These are phyloP conservation scores for Geranomyces variabilis DNA, from an alignment of 192 early-diverging fungal species.

Conservation along the genomic window DNA sequence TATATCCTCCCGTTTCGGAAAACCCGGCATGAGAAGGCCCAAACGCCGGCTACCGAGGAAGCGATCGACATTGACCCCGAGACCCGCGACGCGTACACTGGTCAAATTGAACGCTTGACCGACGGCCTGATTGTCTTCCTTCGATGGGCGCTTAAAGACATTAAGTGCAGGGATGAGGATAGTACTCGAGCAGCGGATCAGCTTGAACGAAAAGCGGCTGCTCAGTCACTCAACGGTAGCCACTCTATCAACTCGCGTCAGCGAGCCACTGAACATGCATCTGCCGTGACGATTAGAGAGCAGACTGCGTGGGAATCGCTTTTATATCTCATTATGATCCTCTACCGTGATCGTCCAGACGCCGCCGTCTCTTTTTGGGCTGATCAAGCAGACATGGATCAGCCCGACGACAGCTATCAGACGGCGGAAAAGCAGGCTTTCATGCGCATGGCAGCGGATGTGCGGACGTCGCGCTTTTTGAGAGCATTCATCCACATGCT, in stretches of 20 bases:
- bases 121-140: conserved; percentile 18
- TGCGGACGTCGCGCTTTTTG: conserved; percentile 38
- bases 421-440: conserved; percentile 49
- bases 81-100: conserved; percentile 11
- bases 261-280: neutral
- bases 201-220: conserved; percentile 1
- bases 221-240: neutral
- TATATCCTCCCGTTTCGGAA: conserved; percentile 25
- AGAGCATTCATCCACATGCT: conserved; percentile 79
- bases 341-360: conserved; percentile 79
- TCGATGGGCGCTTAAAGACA: conserved; percentile 27
- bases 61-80: conserved; percentile 8
- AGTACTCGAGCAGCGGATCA: conserved; percentile 15
- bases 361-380: conserved; percentile 53
- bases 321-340: conserved; percentile 68
- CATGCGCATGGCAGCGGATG: conserved; percentile 51
- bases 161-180: conserved; percentile 27
- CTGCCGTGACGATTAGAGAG: neutral
- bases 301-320: conserved; percentile 61
- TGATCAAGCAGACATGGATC: conserved; percentile 23
- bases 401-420: neutral
- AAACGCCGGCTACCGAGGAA: neutral
- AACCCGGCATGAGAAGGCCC: neutral
- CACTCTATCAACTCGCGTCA: neutral
- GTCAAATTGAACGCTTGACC: conserved; percentile 11